Percentiles rank a stretch among this genome's conserved stretches.
These are phyloP conservation scores for Plasmodium inui DNA, from an alignment of 169 alveolate genomes.

Conservation along the genomic window DNA sequence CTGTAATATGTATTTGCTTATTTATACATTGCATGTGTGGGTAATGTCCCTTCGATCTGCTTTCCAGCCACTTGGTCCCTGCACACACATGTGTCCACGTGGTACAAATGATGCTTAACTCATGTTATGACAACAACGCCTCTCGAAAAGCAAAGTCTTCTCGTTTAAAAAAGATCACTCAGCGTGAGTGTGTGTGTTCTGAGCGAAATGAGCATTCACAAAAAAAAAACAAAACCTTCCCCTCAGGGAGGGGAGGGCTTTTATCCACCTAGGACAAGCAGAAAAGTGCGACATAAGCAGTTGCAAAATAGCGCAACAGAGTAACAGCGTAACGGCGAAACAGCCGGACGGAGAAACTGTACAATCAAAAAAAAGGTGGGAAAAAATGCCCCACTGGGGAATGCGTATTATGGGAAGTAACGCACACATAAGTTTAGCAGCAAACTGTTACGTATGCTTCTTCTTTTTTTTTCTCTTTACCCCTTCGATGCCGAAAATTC, in stretches of 20 bases:
- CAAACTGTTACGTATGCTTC: not conserved
- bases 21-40: not conserved
- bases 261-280: not conserved
- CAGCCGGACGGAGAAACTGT: not conserved
- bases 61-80: not conserved
- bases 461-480: not conserved
- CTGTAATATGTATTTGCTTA: not conserved
- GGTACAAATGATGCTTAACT: not conserved
- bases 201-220: not conserved
- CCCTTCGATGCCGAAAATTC: not conserved
- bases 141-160: slow-evolving; percentile 1
- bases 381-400: not conserved
- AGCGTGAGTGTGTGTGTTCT: not conserved
- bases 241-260: not conserved
- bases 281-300: not conserved
- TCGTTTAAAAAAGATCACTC: not conserved
- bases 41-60: not conserved
- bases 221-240: not conserved
- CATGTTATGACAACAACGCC: not conserved
- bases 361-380: not conserved
- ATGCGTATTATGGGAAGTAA: not conserved
- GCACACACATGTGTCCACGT: not conserved
- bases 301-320: not conserved
- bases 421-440: not conserved
- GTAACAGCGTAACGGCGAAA: not conserved